phyloP scores from a whole-genome alignment of 129 eudicot species.

The Calendula officinalis region DNA sequence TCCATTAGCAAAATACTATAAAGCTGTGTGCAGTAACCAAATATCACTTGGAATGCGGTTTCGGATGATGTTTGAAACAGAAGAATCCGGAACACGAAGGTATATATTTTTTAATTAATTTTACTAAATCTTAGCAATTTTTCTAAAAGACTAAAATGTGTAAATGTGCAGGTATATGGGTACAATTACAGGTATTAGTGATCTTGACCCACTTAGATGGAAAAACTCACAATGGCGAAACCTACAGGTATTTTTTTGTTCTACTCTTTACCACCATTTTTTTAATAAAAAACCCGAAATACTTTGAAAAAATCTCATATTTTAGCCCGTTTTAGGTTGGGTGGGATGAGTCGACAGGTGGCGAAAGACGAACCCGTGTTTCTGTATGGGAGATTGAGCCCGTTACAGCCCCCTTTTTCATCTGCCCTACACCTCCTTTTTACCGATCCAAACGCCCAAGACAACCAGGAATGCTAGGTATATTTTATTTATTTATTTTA shows the following conservation, averaged over 20 bases:
- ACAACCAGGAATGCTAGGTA: slow-evolving; percentile 85
- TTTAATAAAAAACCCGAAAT: not conserved
- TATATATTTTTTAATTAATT: slow-evolving; percentile 1
- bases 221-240: slow-evolving; percentile 94
- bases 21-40: slow-evolving; percentile 67
- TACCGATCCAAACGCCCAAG: slow-evolving; percentile 71
- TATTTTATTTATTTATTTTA: not conserved
- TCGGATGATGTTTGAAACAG: slow-evolving; percentile 95
- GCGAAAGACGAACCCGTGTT: slow-evolving; percentile 85
- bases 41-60: slow-evolving; percentile 94
- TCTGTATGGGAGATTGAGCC: slow-evolving; percentile 97
- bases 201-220: slow-evolving; percentile 85
- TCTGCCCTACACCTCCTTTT: slow-evolving; percentile 87
- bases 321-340: slow-evolving; percentile 56
- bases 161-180: slow-evolving; percentile 78
- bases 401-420: slow-evolving; percentile 90
- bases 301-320: not conserved
- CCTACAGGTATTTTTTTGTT: slow-evolving; percentile 75
- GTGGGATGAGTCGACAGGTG: slow-evolving; percentile 96
- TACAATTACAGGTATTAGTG: slow-evolving; percentile 85
- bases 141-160: not conserved
- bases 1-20: slow-evolving; percentile 84
- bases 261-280: too few species aligned
- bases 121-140: not conserved
- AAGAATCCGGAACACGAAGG: slow-evolving; percentile 93